These are phyloP conservation scores for Blastobotrys buckinghamii DNA, from an alignment of 1,139 yeast genomes.

Conservation along the genomic window DNA sequence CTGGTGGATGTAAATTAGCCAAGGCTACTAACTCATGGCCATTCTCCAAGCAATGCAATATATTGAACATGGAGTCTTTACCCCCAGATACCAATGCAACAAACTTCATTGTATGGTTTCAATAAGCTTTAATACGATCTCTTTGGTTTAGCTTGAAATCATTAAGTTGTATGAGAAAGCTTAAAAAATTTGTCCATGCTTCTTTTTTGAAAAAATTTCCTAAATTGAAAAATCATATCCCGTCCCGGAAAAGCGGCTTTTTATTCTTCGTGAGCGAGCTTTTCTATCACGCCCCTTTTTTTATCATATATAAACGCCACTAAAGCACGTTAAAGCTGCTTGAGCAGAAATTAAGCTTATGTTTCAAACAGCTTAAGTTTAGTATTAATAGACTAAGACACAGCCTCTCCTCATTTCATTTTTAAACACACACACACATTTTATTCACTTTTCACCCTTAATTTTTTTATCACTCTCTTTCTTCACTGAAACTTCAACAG, in stretches of 20 bases:
- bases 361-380: not conserved
- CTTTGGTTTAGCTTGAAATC: too few relatives aligned
- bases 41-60: conserved; percentile 70
- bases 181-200: too few relatives aligned
- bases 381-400: not conserved
- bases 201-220: too few relatives aligned
- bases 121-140: too few relatives aligned
- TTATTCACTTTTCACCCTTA: not conserved
- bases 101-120: conserved; percentile 78
- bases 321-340: too few relatives aligned
- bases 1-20: conserved; percentile 74
- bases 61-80: conserved; percentile 87
- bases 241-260: too few relatives aligned
- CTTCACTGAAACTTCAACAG: not conserved
- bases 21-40: conserved; percentile 83
- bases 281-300: too few relatives aligned
- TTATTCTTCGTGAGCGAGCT: too few relatives aligned
- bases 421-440: not conserved
- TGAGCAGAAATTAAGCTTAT: too few relatives aligned
- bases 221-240: too few relatives aligned
- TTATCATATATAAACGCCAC: too few relatives aligned
- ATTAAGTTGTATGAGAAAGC: too few relatives aligned
- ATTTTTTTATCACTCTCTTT: not conserved
- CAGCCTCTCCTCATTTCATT: conserved; percentile 1
- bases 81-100: conserved; percentile 94